Base-by-base conservation (phyloP, 495 filamentous ascomycete species). In the Podospora tetraspora region DNA sequence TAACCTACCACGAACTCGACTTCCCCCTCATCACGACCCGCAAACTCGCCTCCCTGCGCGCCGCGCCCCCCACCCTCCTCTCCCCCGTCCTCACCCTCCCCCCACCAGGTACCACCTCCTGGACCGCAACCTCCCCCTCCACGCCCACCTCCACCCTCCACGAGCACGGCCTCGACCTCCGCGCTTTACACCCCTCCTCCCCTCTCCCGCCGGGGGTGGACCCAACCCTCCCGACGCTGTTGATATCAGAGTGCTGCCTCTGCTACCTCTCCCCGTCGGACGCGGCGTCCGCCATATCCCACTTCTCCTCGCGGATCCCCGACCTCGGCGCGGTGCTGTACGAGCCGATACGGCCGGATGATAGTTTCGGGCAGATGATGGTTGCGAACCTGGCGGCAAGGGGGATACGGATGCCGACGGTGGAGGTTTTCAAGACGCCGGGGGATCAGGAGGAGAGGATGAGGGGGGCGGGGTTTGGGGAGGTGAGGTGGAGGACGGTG, bases 231-330 rank as follows among this genome's bases (percentile, higher is more conserved):
- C 94, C 94, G 1, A 98, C 94, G 1, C 79, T 98, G 16, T 72
- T 98, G 52, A 83, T 98, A 12, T 97, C 93, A 0, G 95, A 99
- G 77, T 97, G 94, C 81, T 97, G 95, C 78, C 84, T 99, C 25
- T 89, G 93, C 70, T 99, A 99, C 76, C 85, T 99, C 1, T 82
- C 88, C 1, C 84, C 89, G 0, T 67, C 81, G 0, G 83, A 86
- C 32, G 90, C 92, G 1, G 79, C 80, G 59, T 74, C 79, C 13
- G 87, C 95, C 12, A 80, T 97, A n/a, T 70, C 82, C 24, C 89
- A 87, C 73, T 92, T 96, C 71, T 82, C 86, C 4, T 77, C 82
- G 19, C 79, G 70, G 57, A 80, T 91, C 61, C 79, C 83, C 63
- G 75, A 85, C 6, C 74, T 94, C 0, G 88, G 86, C 0, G 70